Evolutionary conservation across 2,329 filamentous ascomycete species (phyloP).

Genomic region (Mycogone perniciosa): DNA sequence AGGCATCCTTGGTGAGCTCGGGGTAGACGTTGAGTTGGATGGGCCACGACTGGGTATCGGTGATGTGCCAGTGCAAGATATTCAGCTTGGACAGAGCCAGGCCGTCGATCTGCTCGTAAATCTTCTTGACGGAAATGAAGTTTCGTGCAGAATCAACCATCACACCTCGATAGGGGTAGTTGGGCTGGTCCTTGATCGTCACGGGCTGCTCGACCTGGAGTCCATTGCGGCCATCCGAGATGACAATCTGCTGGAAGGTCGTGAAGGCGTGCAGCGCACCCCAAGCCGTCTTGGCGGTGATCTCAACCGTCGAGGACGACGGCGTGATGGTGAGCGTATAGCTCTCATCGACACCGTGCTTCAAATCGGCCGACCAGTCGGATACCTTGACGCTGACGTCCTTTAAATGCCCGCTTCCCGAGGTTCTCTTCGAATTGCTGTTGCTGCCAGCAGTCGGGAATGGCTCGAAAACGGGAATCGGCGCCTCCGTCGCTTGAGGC

Average conservation of each 20-base stretch:
- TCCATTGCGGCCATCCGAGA: slow-evolving; percentile 37
- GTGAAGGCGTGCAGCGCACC: slow-evolving; percentile 50
- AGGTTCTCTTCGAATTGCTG: slow-evolving; percentile 23
- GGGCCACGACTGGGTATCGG: slow-evolving; percentile 51
- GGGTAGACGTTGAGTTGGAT: slow-evolving; percentile 43
- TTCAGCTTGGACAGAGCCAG: slow-evolving; percentile 52
- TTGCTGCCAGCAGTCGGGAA: slow-evolving; percentile 39
- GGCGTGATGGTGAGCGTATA: slow-evolving; percentile 41
- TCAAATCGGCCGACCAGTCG: slow-evolving; percentile 39
- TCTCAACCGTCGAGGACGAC: slow-evolving; percentile 34
- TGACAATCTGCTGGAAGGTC: slow-evolving; percentile 50
- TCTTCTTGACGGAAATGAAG: slow-evolving; percentile 44
- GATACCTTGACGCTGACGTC: slow-evolving; percentile 40
- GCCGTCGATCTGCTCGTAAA: slow-evolving; percentile 48
- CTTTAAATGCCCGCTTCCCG: slow-evolving; percentile 24
- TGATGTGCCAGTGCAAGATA: slow-evolving; percentile 51
- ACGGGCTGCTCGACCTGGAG: slow-evolving; percentile 49
- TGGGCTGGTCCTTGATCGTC: slow-evolving; percentile 41
- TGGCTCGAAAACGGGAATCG: slow-evolving; percentile 41
- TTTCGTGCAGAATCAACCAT: slow-evolving; percentile 51
- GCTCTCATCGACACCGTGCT: slow-evolving; percentile 52
- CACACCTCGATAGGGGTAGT: slow-evolving; percentile 48
- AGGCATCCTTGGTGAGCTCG: slow-evolving; percentile 48
- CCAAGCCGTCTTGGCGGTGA: slow-evolving; percentile 45
- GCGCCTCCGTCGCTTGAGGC: slow-evolving; percentile 45